These are phyloP conservation scores for Pisolithus tinctorius DNA, from an alignment of 768 basidiomycete genomes.

Conservation along the genomic window DNA sequence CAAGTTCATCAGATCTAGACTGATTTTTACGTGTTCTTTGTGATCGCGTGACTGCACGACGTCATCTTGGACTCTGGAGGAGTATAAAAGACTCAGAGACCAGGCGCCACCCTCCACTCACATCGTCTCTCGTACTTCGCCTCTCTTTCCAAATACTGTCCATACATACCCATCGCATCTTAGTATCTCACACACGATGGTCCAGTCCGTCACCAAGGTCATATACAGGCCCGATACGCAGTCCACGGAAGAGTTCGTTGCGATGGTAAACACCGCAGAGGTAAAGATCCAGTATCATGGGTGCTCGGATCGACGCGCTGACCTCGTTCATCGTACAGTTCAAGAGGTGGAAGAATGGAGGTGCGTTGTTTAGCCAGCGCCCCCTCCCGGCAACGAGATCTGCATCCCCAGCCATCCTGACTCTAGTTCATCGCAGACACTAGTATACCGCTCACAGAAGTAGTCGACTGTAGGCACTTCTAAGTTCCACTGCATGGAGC, in stretches of 20 bases:
- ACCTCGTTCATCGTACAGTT: conserved; percentile 35
- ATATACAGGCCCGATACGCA: conserved; percentile 74
- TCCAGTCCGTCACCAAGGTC: conserved; percentile 54
- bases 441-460: conserved; percentile 60
- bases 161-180: neutral
- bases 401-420: conserved; percentile 54
- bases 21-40: too few relatives aligned
- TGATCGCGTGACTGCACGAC: too few relatives aligned
- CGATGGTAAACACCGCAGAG: conserved; percentile 60
- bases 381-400: conserved; percentile 1
- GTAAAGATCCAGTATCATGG: conserved; percentile 32
- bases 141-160: conserved; percentile 7
- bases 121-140: neutral
- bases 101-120: conserved; percentile 6
- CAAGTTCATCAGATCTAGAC: too few relatives aligned
- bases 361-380: conserved; percentile 28
- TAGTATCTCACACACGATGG: conserved; percentile 23
- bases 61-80: too few relatives aligned
- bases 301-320: conserved; percentile 4
- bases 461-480: conserved; percentile 68
- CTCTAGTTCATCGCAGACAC: conserved; percentile 26
- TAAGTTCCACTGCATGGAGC: neutral
- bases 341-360: conserved; percentile 76
- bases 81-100: neutral
- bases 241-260: conserved; percentile 64